phyloP scores from a whole-genome alignment of 352 stramenopile species.

The Globisporangium cederbergense region DNA sequence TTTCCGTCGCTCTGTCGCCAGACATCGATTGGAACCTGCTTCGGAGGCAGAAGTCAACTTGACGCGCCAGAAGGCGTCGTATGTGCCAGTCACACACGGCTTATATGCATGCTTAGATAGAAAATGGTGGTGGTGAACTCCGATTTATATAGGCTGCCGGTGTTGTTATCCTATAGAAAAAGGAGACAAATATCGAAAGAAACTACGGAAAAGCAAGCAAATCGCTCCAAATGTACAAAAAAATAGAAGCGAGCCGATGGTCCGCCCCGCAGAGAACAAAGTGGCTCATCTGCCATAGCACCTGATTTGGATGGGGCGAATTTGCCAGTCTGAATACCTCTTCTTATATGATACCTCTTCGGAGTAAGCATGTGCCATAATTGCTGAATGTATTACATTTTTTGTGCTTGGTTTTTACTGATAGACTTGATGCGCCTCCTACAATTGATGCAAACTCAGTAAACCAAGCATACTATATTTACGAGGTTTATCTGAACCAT shows the following conservation, averaged over 20 bases:
- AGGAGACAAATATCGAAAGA: neutral
- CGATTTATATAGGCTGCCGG: too few species aligned
- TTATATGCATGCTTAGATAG: too few species aligned
- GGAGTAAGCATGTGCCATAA: neutral
- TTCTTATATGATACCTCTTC: neutral
- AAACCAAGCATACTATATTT: neutral
- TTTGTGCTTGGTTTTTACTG: neutral
- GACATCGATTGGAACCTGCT: neutral
- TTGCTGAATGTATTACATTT: too few species aligned
- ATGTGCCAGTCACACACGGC: too few species aligned
- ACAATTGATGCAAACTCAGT: neutral
- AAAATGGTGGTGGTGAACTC: too few species aligned
- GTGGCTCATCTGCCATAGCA: neutral
- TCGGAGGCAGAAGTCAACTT: neutral
- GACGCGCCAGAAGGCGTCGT: neutral
- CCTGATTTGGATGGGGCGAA: neutral
- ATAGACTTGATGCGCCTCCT: neutral
- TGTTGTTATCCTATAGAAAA: too few species aligned
- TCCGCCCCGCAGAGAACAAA: neutral
- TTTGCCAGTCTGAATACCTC: neutral
- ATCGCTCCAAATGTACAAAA: neutral
- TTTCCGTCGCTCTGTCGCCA: neutral
- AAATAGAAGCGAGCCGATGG: neutral
- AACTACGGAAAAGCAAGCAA: neutral
- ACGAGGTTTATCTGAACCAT: neutral